These are phyloP conservation scores for Cicer bijugum DNA, from an alignment of 306 rosid species.

Conservation along the genomic window DNA sequence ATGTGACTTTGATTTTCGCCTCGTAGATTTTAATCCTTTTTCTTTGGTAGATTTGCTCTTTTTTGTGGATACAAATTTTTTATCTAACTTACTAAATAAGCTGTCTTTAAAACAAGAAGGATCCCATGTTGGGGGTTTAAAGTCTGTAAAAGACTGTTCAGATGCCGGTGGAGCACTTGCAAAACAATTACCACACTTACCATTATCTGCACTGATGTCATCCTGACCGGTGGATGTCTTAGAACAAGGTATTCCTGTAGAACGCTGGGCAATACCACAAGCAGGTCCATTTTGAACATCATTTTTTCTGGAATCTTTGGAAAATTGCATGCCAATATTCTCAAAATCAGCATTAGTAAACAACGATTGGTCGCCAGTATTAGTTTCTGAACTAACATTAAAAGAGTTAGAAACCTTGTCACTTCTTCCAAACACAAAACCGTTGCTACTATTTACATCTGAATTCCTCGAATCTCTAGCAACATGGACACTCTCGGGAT, in stretches of 20 bases:
- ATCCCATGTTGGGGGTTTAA: conserved; percentile 64
- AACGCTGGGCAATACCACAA: conserved; percentile 40
- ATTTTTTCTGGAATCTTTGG: conserved; percentile 37
- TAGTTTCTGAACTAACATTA: conserved; percentile 43
- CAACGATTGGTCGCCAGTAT: conserved; percentile 42
- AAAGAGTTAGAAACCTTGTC: conserved; percentile 43
- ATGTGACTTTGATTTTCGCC: conserved; percentile 58
- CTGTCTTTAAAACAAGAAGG: conserved; percentile 70
- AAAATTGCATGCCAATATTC: conserved; percentile 42
- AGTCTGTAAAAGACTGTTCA: conserved; percentile 50
- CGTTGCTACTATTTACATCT: conserved; percentile 40
- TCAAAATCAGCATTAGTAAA: conserved; percentile 40
- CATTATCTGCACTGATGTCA: conserved; percentile 38
- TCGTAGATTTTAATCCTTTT: conserved; percentile 58
- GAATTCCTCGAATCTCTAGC: conserved; percentile 37
- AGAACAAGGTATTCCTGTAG: conserved; percentile 49
- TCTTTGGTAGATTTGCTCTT: conserved; percentile 62
- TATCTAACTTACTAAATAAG: conserved; percentile 60
- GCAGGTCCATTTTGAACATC: conserved; percentile 46
- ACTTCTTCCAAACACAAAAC: conserved; percentile 48
- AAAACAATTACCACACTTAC: conserved; percentile 41
- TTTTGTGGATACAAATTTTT: conserved; percentile 39
- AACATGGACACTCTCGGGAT: conserved; percentile 46
- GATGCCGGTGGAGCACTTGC: conserved; percentile 51
- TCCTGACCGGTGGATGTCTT: conserved; percentile 48